These are phyloP conservation scores for Escallonia rubra DNA, from an alignment of 129 eudicot species.

Conservation along the genomic window DNA sequence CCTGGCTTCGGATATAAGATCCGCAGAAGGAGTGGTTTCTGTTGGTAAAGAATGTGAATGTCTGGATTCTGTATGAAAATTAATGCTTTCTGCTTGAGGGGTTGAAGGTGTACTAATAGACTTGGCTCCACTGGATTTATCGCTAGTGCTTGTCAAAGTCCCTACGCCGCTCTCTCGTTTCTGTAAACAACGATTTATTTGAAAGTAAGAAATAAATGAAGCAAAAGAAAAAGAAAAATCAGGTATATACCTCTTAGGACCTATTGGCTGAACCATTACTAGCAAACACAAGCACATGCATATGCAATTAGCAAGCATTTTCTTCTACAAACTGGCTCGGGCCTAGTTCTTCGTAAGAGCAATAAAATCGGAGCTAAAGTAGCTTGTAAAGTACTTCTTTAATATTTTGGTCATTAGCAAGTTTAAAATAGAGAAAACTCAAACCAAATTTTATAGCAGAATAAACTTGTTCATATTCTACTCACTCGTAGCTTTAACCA, in stretches of 20 bases:
- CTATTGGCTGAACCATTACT: no score
- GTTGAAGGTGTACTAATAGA: slow-evolving; percentile 88
- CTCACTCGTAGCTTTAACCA: slow-evolving; percentile 93
- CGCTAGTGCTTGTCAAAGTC: slow-evolving; percentile 70
- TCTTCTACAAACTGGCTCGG: no score
- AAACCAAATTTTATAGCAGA: no score
- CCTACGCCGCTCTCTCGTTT: slow-evolving; percentile 81
- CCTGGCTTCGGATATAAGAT: slow-evolving; percentile 44
- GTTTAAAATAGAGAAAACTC: no score
- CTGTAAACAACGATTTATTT: slow-evolving; percentile 23
- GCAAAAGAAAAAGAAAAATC: not conserved
- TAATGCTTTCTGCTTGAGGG: slow-evolving; percentile 71
- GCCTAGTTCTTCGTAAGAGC: no score
- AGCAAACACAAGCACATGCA: no score
- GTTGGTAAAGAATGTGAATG: slow-evolving; percentile 58
- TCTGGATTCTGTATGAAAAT: slow-evolving; percentile 59
- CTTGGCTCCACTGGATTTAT: slow-evolving; percentile 82
- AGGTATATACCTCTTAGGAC: not conserved
- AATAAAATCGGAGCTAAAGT: no score
- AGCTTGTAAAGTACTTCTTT: no score
- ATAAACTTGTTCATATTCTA: not conserved
- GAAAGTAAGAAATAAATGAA: not conserved
- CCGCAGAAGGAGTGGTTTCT: slow-evolving; percentile 63
- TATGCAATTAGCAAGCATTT: no score
- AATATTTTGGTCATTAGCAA: no score